Evolutionary conservation across 805 yeast genomes (phyloP).

Genomic region (Yarrowia deformans): DNA sequence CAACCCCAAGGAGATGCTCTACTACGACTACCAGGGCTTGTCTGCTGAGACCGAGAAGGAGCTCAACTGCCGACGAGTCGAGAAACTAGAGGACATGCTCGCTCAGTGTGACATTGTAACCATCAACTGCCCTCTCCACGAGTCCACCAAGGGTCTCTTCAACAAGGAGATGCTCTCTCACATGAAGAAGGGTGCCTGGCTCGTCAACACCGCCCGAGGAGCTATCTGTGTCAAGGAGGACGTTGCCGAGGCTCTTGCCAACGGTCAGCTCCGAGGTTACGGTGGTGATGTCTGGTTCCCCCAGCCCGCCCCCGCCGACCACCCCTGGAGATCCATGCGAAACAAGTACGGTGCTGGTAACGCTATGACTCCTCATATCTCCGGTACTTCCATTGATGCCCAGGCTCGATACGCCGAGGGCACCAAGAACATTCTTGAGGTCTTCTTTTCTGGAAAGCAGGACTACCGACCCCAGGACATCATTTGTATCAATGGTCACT

Average conservation of each 20-base stretch:
- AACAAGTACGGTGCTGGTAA: constrained; percentile 13
- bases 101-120: constrained; percentile 56
- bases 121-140: constrained; percentile 60
- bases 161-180: constrained; percentile 15
- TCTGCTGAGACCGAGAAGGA: constrained; percentile 53
- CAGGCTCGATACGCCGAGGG: constrained; percentile 59
- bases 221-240: constrained; percentile 61
- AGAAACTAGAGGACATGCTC: constrained; percentile 51
- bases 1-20: constrained; percentile 74
- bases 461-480: constrained; percentile 79
- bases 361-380: constrained; percentile 23
- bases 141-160: constrained; percentile 25
- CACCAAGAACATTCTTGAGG: constrained; percentile 66
- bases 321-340: constrained; percentile 67
- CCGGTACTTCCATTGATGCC: constrained; percentile 16
- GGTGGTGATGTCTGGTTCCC: constrained; percentile 75
- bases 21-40: constrained; percentile 76
- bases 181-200: constrained; percentile 24
- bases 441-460: constrained; percentile 65
- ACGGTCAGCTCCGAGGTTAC: constrained; percentile 60
- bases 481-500: constrained; percentile 73
- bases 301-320: constrained; percentile 81
- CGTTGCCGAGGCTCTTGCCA: constrained; percentile 56
- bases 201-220: constrained; percentile 24
- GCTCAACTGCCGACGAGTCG: constrained; percentile 62